Conservation (phyloP, 352 stramenopile genomes). For the Phytophthora foliorum region DNA sequence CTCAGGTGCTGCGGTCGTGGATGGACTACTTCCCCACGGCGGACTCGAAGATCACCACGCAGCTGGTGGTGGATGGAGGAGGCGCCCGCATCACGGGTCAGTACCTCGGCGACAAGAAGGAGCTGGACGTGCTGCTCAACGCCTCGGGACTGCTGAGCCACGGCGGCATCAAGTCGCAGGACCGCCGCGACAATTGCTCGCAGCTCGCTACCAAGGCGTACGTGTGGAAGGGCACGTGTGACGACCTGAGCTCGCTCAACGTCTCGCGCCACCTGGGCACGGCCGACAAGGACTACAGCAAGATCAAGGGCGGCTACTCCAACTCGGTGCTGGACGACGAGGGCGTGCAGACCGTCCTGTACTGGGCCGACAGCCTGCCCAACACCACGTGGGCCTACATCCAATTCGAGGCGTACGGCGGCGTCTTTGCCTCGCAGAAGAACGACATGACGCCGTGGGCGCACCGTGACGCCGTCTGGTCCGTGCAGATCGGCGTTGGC, state of each 20-base stretch:
- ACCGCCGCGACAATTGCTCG: constrained; percentile 54
- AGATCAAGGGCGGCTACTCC: constrained; percentile 64
- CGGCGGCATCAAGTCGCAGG: constrained; percentile 44
- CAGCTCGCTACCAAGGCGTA: constrained; percentile 61
- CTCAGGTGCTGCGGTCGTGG: constrained; percentile 50
- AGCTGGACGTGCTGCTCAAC: constrained; percentile 50
- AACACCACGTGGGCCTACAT: constrained; percentile 55
- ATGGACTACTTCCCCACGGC: constrained; percentile 66
- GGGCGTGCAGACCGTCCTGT: constrained; percentile 45
- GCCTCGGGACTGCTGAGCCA: constrained; percentile 45
- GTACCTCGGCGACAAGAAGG: constrained; percentile 47
- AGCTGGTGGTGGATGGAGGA: constrained; percentile 51
- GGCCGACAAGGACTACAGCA: constrained; percentile 56
- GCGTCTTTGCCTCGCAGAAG: constrained; percentile 50
- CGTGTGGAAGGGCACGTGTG: constrained; percentile 52
- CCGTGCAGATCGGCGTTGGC: constrained; percentile 55
- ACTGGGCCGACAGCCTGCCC: constrained; percentile 47
- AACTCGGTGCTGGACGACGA: constrained; percentile 49
- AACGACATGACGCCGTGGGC: constrained; percentile 62
- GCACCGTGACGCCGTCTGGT: constrained; percentile 55
- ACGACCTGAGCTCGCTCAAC: constrained; percentile 48
- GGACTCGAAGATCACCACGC: constrained; percentile 58
- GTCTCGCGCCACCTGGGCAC: constrained; percentile 42
- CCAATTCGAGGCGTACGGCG: constrained; percentile 65
- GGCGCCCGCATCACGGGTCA: constrained; percentile 50